Percentiles rank a stretch among this genome's conserved stretches.
phyloP scores from a whole-genome alignment of 768 basidiomycete genomes.

The Ramaria sp. region DNA sequence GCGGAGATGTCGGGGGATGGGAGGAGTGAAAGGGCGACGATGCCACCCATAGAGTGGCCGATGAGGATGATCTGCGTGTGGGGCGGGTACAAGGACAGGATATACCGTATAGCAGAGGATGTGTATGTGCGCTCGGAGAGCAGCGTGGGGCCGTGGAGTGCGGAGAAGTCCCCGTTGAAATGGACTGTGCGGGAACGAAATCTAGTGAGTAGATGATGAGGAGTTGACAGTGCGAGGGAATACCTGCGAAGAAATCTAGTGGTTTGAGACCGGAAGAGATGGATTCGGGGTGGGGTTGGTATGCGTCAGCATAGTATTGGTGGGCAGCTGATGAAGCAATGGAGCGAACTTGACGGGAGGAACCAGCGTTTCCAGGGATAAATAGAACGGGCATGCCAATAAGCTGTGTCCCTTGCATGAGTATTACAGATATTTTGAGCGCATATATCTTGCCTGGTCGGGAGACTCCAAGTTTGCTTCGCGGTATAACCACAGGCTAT shows the following conservation, averaged over 20 bases:
- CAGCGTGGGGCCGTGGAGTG: conserved; percentile 86
- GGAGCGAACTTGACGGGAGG: conserved; percentile 85
- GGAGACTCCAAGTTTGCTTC: conserved; percentile 74
- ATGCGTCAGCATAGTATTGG: conserved; percentile 63
- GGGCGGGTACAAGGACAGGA: conserved; percentile 64
- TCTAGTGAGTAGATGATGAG: not conserved
- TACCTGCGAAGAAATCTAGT: conserved; percentile 83
- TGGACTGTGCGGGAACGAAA: conserved; percentile 46
- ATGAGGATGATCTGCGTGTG: conserved; percentile 61
- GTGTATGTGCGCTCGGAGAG: conserved; percentile 73
- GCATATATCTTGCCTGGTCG: conserved; percentile 34
- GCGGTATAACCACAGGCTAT: conserved; percentile 84
- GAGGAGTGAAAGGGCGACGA: conserved; percentile 76
- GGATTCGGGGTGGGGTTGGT: conserved; percentile 38
- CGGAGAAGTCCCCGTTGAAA: conserved; percentile 95
- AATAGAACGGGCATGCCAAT: conserved; percentile 82
- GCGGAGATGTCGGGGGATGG: conserved; percentile 56
- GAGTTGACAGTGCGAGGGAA: conserved; percentile 15
- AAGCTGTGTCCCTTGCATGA: conserved; percentile 12
- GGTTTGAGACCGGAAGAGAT: conserved; percentile 33
- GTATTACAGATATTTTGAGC: not conserved
- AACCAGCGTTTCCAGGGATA: conserved; percentile 96
- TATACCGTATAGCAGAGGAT: conserved; percentile 56
- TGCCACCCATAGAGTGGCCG: conserved; percentile 97
- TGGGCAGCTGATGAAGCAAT: conserved; percentile 86